Conservation (phyloP, 495 filamentous ascomycete species). For the Xylaria nigripes region DNA sequence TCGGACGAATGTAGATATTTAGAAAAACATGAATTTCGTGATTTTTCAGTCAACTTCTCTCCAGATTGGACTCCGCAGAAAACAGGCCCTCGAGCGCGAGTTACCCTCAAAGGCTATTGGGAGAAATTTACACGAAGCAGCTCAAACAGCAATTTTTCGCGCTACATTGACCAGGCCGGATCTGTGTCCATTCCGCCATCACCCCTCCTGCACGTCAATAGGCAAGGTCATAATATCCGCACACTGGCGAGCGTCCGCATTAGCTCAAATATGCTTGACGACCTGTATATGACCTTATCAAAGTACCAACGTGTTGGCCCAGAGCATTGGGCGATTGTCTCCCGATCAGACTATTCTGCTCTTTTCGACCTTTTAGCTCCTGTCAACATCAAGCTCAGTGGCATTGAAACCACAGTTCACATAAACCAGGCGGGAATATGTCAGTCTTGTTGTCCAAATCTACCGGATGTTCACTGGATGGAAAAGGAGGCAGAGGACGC, state of each 20-base stretch:
- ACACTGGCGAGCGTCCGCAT: slow-evolving; percentile 4
- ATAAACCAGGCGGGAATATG: neutral
- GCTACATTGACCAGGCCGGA: neutral
- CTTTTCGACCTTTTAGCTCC: slow-evolving; percentile 10
- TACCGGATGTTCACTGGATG: slow-evolving; percentile 10
- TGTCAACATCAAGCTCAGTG: slow-evolving; percentile 7
- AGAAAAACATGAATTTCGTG: slow-evolving; percentile 47
- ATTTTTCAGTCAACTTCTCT: slow-evolving; percentile 34
- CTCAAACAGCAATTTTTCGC: neutral
- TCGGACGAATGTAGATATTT: slow-evolving; percentile 43
- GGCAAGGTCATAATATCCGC: neutral
- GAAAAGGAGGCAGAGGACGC: neutral
- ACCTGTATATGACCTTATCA: slow-evolving; percentile 1
- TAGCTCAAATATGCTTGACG: slow-evolving; percentile 3
- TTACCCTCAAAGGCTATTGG: slow-evolving; percentile 14
- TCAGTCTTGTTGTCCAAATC: neutral
- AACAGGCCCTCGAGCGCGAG: neutral
- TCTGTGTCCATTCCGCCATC: neutral
- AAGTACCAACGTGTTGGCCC: neutral
- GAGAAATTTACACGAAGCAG: neutral
- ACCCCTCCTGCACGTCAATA: neutral
- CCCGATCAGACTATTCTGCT: slow-evolving; percentile 5
- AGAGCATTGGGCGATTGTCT: slow-evolving; percentile 1
- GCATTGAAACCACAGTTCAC: neutral
- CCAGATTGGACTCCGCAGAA: slow-evolving; percentile 12